Base-by-base conservation (phyloP, 192 early-diverging fungal genomes). In the Phycomyces nitens region DNA sequence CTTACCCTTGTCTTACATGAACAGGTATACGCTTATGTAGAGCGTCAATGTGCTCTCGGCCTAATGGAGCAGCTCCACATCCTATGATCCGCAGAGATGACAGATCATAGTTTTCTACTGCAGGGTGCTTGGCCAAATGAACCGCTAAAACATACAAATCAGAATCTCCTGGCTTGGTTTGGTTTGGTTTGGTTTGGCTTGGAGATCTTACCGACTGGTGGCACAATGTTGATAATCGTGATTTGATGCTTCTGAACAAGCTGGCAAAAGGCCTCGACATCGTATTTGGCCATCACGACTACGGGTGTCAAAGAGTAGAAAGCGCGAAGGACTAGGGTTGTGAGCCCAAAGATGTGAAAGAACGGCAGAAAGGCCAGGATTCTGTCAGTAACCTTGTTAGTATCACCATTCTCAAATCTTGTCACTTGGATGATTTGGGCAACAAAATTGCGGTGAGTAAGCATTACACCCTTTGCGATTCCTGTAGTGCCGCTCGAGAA, bases 1-100 rank as follows among this genome's bases (percentile, higher is more conserved):
- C 55, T 29, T 68, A 73, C 71, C 71, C 71, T 68, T 73, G 71
- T 18, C 55, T 55, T 16, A 70, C 80, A 53, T 63, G 73, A 21
- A 78, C 68, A 14, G 73, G 73, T 38, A 91, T 67, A 41, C 72
- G 77, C 16, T 60, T 62, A 24, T 77, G 68, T 9, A 89, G 77
- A 53, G 80, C 78, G 9, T 61, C 56, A 60, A 83, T 77, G 40
- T 93, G 76, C 41, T 93, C 91, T 68, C 75, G 80, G 38, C 81
- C 78, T n/a, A 95, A 74, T 0, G 92, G 92, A 14, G 95, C 95
- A 3, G 92, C 93, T 15, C 92, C 93, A 55, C 84, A 90, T 53
- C 83, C 80, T 54, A 93, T 61, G 29, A 72, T 76, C 18, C 81
- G 64, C 7, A 95, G 78, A 38, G 81, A 84, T 0, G 84, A 78